Evolutionary conservation across 805 yeast species (phyloP).

Genomic region (Priceomyces fermenticarens): DNA sequence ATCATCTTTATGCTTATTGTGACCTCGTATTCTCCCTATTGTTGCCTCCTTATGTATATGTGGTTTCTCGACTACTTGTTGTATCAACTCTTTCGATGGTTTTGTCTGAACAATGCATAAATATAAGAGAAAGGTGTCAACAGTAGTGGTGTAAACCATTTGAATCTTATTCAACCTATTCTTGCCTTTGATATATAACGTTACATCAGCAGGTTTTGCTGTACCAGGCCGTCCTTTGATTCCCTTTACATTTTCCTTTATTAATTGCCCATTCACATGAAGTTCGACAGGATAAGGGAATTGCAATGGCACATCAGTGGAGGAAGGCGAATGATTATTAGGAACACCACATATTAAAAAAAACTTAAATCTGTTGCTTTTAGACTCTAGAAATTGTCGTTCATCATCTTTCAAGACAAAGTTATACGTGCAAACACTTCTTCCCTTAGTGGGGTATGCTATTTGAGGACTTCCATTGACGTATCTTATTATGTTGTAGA

Average conservation of each 20-base stretch:
- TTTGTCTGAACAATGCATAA: conserved; percentile 54
- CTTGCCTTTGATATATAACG: conserved; percentile 35
- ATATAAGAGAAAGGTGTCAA: conserved; percentile 47
- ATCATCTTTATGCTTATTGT: conserved; percentile 28
- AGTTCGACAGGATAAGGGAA: conserved; percentile 76
- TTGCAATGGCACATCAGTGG: conserved; percentile 41
- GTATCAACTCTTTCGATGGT: conserved; percentile 20
- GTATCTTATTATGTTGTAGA: conserved; percentile 47
- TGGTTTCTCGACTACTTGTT: conserved; percentile 31
- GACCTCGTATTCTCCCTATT: conserved; percentile 37
- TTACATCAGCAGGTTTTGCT: conserved; percentile 77
- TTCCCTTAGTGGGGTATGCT: conserved; percentile 45
- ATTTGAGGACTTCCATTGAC: conserved; percentile 49
- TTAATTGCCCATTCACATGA: conserved; percentile 48
- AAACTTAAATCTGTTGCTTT: conserved; percentile 26
- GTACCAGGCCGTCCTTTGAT: conserved; percentile 75
- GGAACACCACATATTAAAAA: conserved; percentile 54
- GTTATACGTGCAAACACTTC: conserved; percentile 26
- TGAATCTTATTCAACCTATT: conserved; percentile 42
- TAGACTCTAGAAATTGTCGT: conserved; percentile 23
- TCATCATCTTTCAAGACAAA: conserved; percentile 48
- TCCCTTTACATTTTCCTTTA: conserved; percentile 65
- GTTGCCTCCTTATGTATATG: conserved; percentile 55
- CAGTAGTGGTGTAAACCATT: conserved; percentile 57
- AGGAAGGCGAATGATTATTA: conserved; percentile 15